These are phyloP conservation scores for Russula virescens DNA, from an alignment of 768 basidiomycete species.

Conservation along the genomic window DNA sequence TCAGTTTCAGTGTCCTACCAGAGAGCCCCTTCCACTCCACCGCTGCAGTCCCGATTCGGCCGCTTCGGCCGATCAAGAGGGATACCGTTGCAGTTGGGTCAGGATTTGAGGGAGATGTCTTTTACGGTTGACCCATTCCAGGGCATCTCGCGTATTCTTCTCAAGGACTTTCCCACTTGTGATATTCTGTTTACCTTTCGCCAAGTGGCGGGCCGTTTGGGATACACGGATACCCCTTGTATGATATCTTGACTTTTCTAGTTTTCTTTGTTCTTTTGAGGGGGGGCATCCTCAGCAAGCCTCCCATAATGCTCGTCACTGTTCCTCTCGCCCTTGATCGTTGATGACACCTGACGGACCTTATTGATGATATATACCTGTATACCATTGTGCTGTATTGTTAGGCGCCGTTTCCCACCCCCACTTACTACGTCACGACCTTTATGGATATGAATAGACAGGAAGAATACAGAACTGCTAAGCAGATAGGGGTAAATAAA, in stretches of 20 bases:
- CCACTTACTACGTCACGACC: conserved; percentile 30
- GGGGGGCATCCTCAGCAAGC: neutral
- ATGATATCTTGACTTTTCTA: conserved; percentile 13
- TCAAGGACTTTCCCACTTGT: conserved; percentile 2
- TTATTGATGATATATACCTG: conserved; percentile 26
- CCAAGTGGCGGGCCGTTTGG: conserved; percentile 11
- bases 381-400: conserved; percentile 38
- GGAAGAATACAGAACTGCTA: conserved; percentile 31
- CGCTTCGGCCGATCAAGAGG: conserved; percentile 44
- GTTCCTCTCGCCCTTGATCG: neutral
- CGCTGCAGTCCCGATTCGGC: conserved; percentile 34
- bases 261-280: neutral
- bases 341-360: conserved; percentile 15
- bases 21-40: conserved; percentile 50
- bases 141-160: conserved; percentile 1
- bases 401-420: conserved; percentile 28
- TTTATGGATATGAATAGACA: conserved; percentile 29
- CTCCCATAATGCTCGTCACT: neutral
- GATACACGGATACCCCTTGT: conserved; percentile 21
- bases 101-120: conserved; percentile 65
- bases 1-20: conserved; percentile 79
- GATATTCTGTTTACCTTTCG: conserved; percentile 5
- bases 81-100: conserved; percentile 49
- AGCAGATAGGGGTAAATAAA: conserved; percentile 42
- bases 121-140: conserved; percentile 15